Base-by-base conservation (phyloP, 805 yeast genomes). In the Barnettozyma salicaria region DNA sequence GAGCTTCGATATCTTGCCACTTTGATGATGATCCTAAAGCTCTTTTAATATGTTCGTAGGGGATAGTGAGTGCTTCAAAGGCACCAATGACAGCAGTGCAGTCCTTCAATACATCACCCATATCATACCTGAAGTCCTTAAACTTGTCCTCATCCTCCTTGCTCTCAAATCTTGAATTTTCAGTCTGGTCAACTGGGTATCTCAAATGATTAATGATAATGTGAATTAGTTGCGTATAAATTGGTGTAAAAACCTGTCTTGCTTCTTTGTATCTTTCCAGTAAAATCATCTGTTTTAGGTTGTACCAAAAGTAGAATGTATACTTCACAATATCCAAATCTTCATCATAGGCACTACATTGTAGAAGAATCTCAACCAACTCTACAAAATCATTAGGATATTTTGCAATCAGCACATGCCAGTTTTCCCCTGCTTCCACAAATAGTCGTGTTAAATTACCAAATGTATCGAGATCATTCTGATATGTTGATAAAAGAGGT, bases 101-200 rank as follows among this genome's bases (percentile, higher is more conserved):
- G 56, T 88, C 95, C 55, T 94, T 94, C 43, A 92, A 64, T n/a
- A 90, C 96, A 58, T 92, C 97, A 26, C 97, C 97, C 84, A 92
- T 85, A 39, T 87, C 96, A 60, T 92, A 92, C 53, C 99, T 72
- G 61, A 90, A 92, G 41, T 87, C 94, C 52, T 85, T 79, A 58
- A 92, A 92, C 59, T 87, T 85, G 55, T 94, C 98, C 55, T 88
- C 95, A 38, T 76, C 82, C 55, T 87, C 96, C 47, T 84, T 87
- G 30, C 72, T 70, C 19, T 70, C 69, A 50, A 90, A 90, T 14
- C 78, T 55, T 34, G 67, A 70, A 14, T 50, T 56, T 10, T 50
- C 53, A n/a, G 60, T 56, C 25, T 58, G 58, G 11, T 64, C 67
- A 26, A 61, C 56, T 14, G 96, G 97, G 58, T 89, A 89, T 41